Conservation (phyloP, 306 rosid genomes). For the Vachellia collinsii region DNA sequence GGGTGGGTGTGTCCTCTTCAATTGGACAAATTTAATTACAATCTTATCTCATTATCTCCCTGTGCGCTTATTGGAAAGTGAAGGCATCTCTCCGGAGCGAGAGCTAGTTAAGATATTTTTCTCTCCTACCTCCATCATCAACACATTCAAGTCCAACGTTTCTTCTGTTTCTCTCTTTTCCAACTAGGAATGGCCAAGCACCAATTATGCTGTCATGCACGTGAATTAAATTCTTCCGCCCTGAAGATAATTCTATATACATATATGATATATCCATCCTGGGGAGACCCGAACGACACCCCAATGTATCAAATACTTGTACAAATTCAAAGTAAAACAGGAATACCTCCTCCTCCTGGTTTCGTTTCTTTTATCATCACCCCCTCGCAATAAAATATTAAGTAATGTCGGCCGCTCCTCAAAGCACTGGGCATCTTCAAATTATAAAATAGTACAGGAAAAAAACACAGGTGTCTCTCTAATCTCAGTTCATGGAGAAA, state of each 20-base stretch:
- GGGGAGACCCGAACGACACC: constrained; percentile 21
- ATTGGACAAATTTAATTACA: constrained; percentile 48
- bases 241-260: constrained; percentile 12
- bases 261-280: not conserved
- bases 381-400: not conserved
- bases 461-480: not conserved
- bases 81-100: constrained; percentile 42
- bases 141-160: constrained; percentile 26
- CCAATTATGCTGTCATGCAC: constrained; percentile 64
- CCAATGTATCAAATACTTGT: not conserved
- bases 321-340: constrained; percentile 33
- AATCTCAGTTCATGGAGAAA: constrained; percentile 7
- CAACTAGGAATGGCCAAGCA: constrained; percentile 57
- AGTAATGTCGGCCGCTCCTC: not conserved
- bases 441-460: not conserved
- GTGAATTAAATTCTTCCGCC: constrained; percentile 42
- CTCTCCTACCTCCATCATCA: constrained; percentile 1
- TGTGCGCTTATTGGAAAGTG: constrained; percentile 49
- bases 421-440: not conserved
- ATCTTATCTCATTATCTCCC: constrained; percentile 57
- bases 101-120: constrained; percentile 23
- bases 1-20: constrained; percentile 40
- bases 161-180: constrained; percentile 31
- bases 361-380: not conserved
- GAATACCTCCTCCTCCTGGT: not conserved